A percentile compares a stretch with the other conserved stretches of the same genome.
Evolutionary conservation across 495 filamentous ascomycete species (phyloP).

Genomic region (Aspergillus egyptiacus): DNA sequence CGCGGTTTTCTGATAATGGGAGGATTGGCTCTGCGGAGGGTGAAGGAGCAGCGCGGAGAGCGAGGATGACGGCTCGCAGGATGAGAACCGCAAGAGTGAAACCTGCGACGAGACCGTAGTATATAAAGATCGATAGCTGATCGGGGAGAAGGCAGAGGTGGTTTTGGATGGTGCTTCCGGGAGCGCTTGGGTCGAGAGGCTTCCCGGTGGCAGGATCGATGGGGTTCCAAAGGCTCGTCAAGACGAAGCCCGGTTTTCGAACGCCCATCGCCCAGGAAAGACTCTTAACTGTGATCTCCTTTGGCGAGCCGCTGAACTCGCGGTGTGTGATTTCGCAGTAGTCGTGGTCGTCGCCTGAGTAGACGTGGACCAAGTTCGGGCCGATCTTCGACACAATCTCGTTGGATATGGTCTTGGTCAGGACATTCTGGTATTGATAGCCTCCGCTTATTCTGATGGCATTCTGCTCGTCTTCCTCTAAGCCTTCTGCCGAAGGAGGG

Average conservation of each 20-base stretch:
- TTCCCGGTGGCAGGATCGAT: slow-evolving; percentile 58
- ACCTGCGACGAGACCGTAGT: slow-evolving; percentile 59
- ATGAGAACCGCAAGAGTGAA: slow-evolving; percentile 56
- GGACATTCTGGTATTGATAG: slow-evolving; percentile 96
- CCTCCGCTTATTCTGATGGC: slow-evolving; percentile 68
- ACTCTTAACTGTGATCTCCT: slow-evolving; percentile 91
- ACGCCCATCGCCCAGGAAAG: slow-evolving; percentile 98
- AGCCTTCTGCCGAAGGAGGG: slow-evolving; percentile 59
- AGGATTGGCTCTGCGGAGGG: slow-evolving; percentile 25
- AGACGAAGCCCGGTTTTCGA: slow-evolving; percentile 74
- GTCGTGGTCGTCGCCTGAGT: slow-evolving; percentile 97
- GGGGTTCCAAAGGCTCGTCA: slow-evolving; percentile 90
- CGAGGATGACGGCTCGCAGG: slow-evolving; percentile 53
- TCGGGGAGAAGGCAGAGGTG: slow-evolving; percentile 89
- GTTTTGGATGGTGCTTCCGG: slow-evolving; percentile 62
- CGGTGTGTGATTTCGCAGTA: slow-evolving; percentile 86
- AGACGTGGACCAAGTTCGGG: slow-evolving; percentile 65
- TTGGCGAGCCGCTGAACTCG: slow-evolving; percentile 59
- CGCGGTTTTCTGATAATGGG: slow-evolving; percentile 32
- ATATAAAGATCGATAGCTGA: slow-evolving; percentile 74
- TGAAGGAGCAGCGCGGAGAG: slow-evolving; percentile 16
- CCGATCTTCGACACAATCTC: slow-evolving; percentile 67
- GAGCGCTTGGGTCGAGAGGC: slow-evolving; percentile 35
- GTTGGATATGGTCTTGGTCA: slow-evolving; percentile 64
- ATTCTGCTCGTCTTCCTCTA: slow-evolving; percentile 67